These are phyloP conservation scores for Bryoerythrophyllum caledonicum DNA, from an alignment of 225 moss, liverwort and hornwort genomes.

Conservation along the genomic window DNA sequence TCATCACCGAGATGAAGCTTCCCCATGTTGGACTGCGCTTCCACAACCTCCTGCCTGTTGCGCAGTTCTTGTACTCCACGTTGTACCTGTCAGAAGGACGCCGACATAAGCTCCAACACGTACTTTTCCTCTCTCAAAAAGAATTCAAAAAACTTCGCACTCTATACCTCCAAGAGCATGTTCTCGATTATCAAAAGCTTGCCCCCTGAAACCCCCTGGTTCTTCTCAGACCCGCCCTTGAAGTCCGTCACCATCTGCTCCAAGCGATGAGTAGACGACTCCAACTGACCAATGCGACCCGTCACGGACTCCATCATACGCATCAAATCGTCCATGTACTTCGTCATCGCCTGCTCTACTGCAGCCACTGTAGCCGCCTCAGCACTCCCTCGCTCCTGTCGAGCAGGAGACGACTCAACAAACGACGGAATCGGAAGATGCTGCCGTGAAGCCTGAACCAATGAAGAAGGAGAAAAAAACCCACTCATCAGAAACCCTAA, in stretches of 20 bases:
- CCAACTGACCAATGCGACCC: conserved; percentile 78
- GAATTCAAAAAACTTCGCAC: background rate
- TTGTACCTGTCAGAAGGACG: conserved; percentile 66
- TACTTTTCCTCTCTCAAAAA: background rate
- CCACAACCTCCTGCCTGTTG: conserved; percentile 70
- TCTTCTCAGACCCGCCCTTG: conserved; percentile 51
- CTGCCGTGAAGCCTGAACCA: conserved; percentile 47
- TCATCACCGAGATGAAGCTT: conserved; percentile 58
- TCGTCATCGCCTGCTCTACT: conserved; percentile 88
- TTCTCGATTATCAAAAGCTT: conserved; percentile 71
- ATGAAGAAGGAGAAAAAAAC: background rate
- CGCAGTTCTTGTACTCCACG: conserved; percentile 79
- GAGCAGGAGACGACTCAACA: conserved; percentile 38
- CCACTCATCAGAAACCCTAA: conserved; percentile 14
- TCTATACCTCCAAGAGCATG: conserved; percentile 70
- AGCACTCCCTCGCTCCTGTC: conserved; percentile 57
- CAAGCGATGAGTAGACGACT: conserved; percentile 71
- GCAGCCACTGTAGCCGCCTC: conserved; percentile 71
- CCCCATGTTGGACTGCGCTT: conserved; percentile 66
- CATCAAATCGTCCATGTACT: conserved; percentile 76
- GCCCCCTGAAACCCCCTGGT: conserved; percentile 64
- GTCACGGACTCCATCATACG: conserved; percentile 70
- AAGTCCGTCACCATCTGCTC: conserved; percentile 72
- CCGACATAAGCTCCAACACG: background rate
- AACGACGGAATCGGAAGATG: conserved; percentile 51